A percentile compares a stretch with the other conserved stretches of the same genome.
phyloP scores from a whole-genome alignment of 2,329 filamentous ascomycete species.

The Daldinia sp. region DNA sequence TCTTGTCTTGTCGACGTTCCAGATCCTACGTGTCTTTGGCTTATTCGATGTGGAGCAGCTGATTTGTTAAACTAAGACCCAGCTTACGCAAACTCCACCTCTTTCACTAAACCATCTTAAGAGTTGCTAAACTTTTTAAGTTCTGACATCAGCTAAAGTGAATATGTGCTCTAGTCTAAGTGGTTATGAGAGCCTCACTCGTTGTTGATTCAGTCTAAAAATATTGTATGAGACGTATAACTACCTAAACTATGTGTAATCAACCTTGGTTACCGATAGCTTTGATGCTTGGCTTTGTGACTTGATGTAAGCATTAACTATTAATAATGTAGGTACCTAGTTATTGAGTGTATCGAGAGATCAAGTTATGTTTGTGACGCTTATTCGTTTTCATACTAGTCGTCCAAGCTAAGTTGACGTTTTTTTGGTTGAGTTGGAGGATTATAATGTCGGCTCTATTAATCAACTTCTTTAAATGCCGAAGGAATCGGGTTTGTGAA shows the following conservation, averaged over 20 bases:
- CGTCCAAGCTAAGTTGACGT: background rate
- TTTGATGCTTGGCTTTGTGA: background rate
- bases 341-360: background rate
- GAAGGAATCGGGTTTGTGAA: background rate
- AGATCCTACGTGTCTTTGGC: background rate
- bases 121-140: background rate
- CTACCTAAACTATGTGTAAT: background rate
- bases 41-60: background rate
- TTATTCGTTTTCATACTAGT: background rate
- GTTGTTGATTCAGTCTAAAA: background rate
- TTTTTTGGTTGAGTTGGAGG: background rate
- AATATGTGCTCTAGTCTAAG: conserved; percentile 1
- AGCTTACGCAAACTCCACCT: background rate
- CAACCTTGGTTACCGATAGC: background rate
- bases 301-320: background rate
- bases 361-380: background rate
- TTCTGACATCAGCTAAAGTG: background rate
- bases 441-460: background rate
- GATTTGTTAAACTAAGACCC: background rate
- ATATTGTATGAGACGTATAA: background rate
- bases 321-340: background rate
- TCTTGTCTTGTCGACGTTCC: background rate
- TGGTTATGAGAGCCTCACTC: background rate
- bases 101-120: background rate
- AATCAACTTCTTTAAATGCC: background rate